These are phyloP conservation scores for Phytophthora pinifolia DNA, from an alignment of 352 stramenopile genomes.

Conservation along the genomic window DNA sequence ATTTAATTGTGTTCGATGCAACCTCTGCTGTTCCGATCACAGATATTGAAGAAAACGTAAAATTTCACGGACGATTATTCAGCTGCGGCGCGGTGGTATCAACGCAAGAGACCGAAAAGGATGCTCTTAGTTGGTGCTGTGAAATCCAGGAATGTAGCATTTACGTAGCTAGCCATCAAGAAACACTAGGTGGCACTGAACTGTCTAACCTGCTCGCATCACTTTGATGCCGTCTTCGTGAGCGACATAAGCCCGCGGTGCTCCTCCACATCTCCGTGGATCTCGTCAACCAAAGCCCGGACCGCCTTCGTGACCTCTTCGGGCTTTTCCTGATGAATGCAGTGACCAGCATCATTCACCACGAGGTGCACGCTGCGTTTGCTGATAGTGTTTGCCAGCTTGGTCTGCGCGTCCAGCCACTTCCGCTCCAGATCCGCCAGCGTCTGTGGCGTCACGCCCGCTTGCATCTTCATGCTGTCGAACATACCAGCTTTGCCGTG, in stretches of 20 bases:
- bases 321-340: constrained; percentile 74
- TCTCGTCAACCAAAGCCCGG: constrained; percentile 56
- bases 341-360: constrained; percentile 58
- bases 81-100: too few relatives aligned
- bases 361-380: constrained; percentile 46
- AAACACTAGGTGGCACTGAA: too few relatives aligned
- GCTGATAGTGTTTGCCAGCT: constrained; percentile 50
- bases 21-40: too few relatives aligned
- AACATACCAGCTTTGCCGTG: constrained; percentile 72
- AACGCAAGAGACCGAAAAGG: too few relatives aligned
- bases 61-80: too few relatives aligned
- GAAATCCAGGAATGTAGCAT: too few relatives aligned
- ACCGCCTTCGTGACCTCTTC: constrained; percentile 58
- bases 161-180: too few relatives aligned
- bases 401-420: constrained; percentile 64
- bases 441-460: constrained; percentile 38
- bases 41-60: too few relatives aligned
- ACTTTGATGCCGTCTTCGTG: constrained; percentile 2
- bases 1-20: too few relatives aligned
- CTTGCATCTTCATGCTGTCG: constrained; percentile 60
- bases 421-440: constrained; percentile 58
- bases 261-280: constrained; percentile 28
- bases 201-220: neutral
- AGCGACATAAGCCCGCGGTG: constrained; percentile 30
- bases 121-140: too few relatives aligned